Evolutionary conservation across 179 eudicot species (phyloP), one percentile per base, ranked within the genome.

Genomic region (Dionaea muscipula): DNA sequence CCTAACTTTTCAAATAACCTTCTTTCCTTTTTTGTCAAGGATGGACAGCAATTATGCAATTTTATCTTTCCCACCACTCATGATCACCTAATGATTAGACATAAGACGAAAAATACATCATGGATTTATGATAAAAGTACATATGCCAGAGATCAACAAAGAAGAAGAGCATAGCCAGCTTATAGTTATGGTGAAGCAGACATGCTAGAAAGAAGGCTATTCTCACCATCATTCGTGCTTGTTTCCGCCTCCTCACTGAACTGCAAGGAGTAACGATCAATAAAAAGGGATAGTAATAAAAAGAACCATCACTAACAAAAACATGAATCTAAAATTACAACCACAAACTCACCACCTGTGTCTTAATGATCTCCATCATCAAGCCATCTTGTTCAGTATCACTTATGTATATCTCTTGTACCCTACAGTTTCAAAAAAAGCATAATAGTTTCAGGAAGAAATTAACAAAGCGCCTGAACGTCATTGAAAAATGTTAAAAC

Each of bases 221-320:
- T 66, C 86, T 75, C 70, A 81, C 91, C 87, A 61, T 77, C 79
- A 47, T 51, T 26, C 52, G 70, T 77, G 38, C 68, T 75, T 17
- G 60, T 37, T 53, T 62, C 69, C 27, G 52, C 69, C 43, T 63
- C 85, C 61, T 78, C 82, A 58, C 58, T 55, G 57, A 64, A 50
- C 97, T 89, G 89, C 78, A 77, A 25, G 22, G 44, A 57, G n/a
- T 47, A 59, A 48, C 47, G n/a, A 51, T 31, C 35, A 35, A 67
- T 26, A 64, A 51, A 51, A 64, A 63, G 59, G 58, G 60, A 48
- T 25, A 27, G 69, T 60, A 54, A 8, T 40, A 14, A 53, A 39
- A 55, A 23, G 6, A 35, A 20, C 15, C 3, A 13, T 15, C 18
- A 22, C 43, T 53, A n/a, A 35, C 38, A 38, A 53, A 62, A 13